Evolutionary conservation across 1,139 yeast genomes (phyloP).

Genomic region (Torulaspora globosa): DNA sequence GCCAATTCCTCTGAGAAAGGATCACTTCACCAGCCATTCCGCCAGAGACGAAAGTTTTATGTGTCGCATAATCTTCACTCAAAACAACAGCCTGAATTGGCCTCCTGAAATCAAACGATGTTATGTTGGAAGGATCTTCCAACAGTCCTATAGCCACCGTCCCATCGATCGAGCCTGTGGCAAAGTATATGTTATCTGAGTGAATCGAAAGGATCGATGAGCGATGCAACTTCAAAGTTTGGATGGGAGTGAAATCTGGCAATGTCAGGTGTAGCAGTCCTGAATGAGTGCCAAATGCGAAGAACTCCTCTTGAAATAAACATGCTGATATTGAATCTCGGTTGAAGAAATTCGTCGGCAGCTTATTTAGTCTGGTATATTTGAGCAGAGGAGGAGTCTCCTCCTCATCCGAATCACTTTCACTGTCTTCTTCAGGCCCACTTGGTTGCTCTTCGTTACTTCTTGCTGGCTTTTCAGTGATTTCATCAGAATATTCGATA

Average conservation of each 20-base stretch:
- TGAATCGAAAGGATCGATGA: constrained; percentile 74
- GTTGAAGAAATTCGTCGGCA: constrained; percentile 64
- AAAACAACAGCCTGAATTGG: constrained; percentile 86
- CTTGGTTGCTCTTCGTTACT: constrained; percentile 34
- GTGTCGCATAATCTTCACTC: constrained; percentile 60
- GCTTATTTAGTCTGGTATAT: constrained; percentile 60
- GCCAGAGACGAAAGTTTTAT: constrained; percentile 72
- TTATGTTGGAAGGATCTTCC: constrained; percentile 56
- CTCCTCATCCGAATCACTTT: constrained; percentile 43
- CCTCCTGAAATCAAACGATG: constrained; percentile 77
- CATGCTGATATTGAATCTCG: constrained; percentile 77
- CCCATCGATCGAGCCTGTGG: constrained; percentile 91
- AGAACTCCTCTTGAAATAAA: constrained; percentile 52
- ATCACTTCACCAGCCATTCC: constrained; percentile 87
- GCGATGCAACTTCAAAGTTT: constrained; percentile 78
- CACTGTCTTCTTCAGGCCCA: constrained; percentile 36
- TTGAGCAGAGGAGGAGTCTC: constrained; percentile 73
- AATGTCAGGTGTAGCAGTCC: constrained; percentile 71
- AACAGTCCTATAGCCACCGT: constrained; percentile 79
- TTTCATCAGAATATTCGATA: constrained; percentile 6
- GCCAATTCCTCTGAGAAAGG: constrained; percentile 76
- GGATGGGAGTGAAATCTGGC: constrained; percentile 53
- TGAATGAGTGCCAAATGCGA: constrained; percentile 84
- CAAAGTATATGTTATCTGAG: constrained; percentile 70
- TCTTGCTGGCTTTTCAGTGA: constrained; percentile 7